phyloP scores from a whole-genome alignment of 352 stramenopile genomes.

The Phytophthora brassicae region DNA sequence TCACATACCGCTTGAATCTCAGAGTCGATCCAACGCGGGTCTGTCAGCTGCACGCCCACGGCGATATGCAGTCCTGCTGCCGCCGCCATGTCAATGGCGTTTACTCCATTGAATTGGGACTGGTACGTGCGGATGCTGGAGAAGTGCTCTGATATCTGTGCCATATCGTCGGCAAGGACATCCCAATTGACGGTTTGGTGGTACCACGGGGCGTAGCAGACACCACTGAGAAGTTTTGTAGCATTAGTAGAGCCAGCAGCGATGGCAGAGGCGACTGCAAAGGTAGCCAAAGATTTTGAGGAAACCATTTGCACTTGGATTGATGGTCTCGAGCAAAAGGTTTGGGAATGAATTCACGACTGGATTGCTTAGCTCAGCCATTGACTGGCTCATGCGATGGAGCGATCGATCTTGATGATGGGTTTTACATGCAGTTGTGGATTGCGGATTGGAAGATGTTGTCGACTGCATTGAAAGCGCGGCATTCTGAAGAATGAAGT shows the following conservation, averaged over 20 bases:
- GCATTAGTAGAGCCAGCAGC: not conserved
- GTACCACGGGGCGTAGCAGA: slow-evolving; percentile 70
- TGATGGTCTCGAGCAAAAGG: not conserved
- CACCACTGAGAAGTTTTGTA: slow-evolving; percentile 14
- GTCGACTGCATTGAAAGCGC: not conserved
- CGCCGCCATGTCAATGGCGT: slow-evolving; percentile 46
- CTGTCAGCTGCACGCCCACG: slow-evolving; percentile 58
- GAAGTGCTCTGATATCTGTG: slow-evolving; percentile 47
- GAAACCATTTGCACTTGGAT: not conserved
- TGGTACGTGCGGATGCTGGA: slow-evolving; percentile 71
- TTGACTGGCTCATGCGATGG: not conserved
- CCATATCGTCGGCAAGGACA: slow-evolving; percentile 39
- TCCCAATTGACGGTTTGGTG: slow-evolving; percentile 42
- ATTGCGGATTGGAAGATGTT: not conserved
- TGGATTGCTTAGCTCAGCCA: not conserved
- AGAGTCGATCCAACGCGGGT: slow-evolving; percentile 34
- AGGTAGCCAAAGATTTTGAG: not conserved
- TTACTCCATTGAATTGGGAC: slow-evolving; percentile 50
- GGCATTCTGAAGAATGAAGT: not conserved
- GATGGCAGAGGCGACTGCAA: not conserved
- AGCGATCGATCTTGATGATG: not conserved
- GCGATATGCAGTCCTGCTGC: slow-evolving; percentile 50
- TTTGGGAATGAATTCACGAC: not conserved
- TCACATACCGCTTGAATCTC: slow-evolving; percentile 60
- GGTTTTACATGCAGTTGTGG: not conserved